A percentile compares a stretch with the other conserved stretches of the same genome.
These are phyloP conservation scores for Boletus sp. DNA, from an alignment of 768 basidiomycete species.

Conservation along the genomic window DNA sequence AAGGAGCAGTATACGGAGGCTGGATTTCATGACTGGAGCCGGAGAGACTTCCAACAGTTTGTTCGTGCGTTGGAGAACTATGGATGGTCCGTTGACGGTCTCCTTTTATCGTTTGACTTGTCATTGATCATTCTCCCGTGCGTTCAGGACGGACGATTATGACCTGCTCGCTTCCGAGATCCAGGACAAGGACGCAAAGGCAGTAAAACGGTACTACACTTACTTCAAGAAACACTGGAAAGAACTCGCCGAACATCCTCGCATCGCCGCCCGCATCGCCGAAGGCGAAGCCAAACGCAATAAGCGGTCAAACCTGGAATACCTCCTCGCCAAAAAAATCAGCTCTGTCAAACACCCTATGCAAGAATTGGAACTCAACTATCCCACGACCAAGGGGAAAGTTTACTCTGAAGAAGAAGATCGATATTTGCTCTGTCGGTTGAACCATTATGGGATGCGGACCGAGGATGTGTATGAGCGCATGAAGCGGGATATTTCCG, in stretches of 20 bases:
- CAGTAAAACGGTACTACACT: slow-evolving; percentile 73
- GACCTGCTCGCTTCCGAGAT: slow-evolving; percentile 79
- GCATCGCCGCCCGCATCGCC: slow-evolving; percentile 78
- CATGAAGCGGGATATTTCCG: slow-evolving; percentile 94
- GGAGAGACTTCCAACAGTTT: slow-evolving; percentile 92
- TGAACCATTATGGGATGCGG: slow-evolving; percentile 89
- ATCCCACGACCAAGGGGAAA: slow-evolving; percentile 95
- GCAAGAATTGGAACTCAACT: slow-evolving; percentile 95
- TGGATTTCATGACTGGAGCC: slow-evolving; percentile 90
- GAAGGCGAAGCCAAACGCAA: slow-evolving; percentile 90
- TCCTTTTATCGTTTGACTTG: not conserved
- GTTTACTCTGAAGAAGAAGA: slow-evolving; percentile 97
- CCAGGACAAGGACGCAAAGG: slow-evolving; percentile 76
- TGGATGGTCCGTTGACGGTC: slow-evolving; percentile 64
- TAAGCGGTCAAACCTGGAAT: slow-evolving; percentile 78
- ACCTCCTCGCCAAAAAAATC: slow-evolving; percentile 81
- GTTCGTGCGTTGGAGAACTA: slow-evolving; percentile 73
- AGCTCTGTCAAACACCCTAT: slow-evolving; percentile 83
- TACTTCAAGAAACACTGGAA: slow-evolving; percentile 91
- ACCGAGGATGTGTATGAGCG: slow-evolving; percentile 88
- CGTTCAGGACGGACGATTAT: slow-evolving; percentile 56
- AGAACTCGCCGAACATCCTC: slow-evolving; percentile 68
- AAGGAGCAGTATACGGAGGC: slow-evolving; percentile 76
- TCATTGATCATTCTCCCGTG: not conserved
- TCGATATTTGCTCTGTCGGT: slow-evolving; percentile 85